Conservation (phyloP, 2,329 filamentous ascomycete genomes). For the Moelleriella libera region DNA sequence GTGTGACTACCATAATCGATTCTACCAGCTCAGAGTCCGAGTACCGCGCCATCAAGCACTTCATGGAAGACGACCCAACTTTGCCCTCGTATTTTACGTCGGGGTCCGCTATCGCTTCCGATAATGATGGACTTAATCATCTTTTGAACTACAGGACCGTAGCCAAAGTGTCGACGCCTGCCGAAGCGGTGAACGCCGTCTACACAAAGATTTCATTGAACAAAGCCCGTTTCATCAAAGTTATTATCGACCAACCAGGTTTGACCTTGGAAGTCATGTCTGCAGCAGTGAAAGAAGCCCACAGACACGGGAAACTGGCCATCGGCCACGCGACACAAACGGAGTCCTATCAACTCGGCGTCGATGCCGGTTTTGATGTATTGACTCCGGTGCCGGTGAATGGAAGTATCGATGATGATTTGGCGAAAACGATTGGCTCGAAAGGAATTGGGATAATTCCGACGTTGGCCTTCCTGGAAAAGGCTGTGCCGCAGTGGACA, state of each 20-base stretch:
- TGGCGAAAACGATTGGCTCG: conserved; percentile 4
- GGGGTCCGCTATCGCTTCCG: conserved; percentile 2
- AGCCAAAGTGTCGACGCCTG: neutral
- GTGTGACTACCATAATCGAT: conserved; percentile 7
- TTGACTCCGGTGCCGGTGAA: conserved; percentile 15
- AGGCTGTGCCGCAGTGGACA: conserved; percentile 4
- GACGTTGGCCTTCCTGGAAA: conserved; percentile 9
- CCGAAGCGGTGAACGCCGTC: conserved; percentile 3
- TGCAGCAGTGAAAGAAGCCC: conserved; percentile 9
- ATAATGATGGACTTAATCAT: neutral
- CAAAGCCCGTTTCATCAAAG: conserved; percentile 14
- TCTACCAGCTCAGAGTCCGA: conserved; percentile 5
- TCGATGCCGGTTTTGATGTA: conserved; percentile 14
- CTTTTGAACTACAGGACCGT: neutral
- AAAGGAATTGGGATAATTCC: conserved; percentile 11
- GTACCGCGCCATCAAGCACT: conserved; percentile 3
- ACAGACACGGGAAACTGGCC: conserved; percentile 10
- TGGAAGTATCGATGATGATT: conserved; percentile 8
- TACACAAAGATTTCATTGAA: neutral
- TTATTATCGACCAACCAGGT: conserved; percentile 8
- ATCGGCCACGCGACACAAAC: conserved; percentile 13
- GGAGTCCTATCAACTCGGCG: conserved; percentile 10
- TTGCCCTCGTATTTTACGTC: conserved; percentile 6
- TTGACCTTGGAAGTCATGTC: conserved; percentile 10
- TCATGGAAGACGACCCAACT: neutral